Evolutionary conservation across 768 basidiomycete genomes (phyloP).

Genomic region (Auricularia sp.): DNA sequence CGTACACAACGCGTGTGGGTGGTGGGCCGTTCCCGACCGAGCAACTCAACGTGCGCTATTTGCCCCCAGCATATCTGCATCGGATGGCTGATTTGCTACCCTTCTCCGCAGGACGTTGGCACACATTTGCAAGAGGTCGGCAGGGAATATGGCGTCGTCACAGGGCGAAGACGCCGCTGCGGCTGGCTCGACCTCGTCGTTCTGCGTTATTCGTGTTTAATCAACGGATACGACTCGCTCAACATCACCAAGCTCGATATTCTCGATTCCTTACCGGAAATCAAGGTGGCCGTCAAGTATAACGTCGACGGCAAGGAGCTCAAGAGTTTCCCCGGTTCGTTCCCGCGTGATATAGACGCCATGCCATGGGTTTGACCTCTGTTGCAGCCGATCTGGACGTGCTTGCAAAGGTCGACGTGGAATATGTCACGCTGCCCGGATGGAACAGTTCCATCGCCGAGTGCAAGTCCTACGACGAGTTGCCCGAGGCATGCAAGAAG

Average conservation of each 20-base stretch:
- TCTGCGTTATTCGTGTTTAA: constrained; percentile 79
- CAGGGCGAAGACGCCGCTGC: constrained; percentile 84
- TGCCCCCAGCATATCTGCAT: constrained; percentile 16
- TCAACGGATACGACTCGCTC: constrained; percentile 91
- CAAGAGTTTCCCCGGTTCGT: constrained; percentile 76
- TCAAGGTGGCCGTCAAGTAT: constrained; percentile 84
- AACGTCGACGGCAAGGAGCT: constrained; percentile 63
- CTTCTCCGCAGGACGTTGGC: constrained; percentile 53
- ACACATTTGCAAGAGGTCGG: constrained; percentile 90
- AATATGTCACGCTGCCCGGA: constrained; percentile 82
- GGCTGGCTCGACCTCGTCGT: constrained; percentile 98
- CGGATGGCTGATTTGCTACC: constrained; percentile 3
- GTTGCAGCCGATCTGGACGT: constrained; percentile 71
- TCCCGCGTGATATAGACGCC: neutral
- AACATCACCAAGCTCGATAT: constrained; percentile 97
- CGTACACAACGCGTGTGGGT: constrained; percentile 98
- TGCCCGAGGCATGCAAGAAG: constrained; percentile 76
- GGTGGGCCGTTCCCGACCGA: constrained; percentile 98
- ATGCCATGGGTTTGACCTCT: too few species aligned
- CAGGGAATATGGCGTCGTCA: constrained; percentile 83
- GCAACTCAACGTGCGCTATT: constrained; percentile 59
- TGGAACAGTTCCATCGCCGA: constrained; percentile 76
- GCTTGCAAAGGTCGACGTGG: constrained; percentile 70
- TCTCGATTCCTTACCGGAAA: constrained; percentile 72
- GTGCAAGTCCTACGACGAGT: constrained; percentile 50